Base-by-base conservation (phyloP, 2,329 filamentous ascomycete species). In the Diaporthe sp. region DNA sequence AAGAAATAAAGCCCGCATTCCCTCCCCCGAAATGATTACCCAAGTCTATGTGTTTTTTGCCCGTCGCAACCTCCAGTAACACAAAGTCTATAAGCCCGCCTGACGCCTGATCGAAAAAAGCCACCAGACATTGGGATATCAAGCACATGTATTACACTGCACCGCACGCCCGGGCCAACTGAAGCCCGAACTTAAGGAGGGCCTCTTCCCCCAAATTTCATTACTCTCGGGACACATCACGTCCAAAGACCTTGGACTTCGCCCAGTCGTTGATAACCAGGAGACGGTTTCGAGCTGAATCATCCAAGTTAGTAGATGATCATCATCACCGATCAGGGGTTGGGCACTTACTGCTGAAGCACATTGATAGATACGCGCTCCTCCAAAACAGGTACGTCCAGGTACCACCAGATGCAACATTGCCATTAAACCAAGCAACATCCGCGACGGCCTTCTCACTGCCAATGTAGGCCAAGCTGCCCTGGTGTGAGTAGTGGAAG, bases 321-420 rank as follows among this genome's bases (percentile, higher is more conserved):
- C 42, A 76, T 75, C 55, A 76, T 73, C 79, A 78, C 80, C 71
- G 51, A 34, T 57, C 37, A 4, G 3, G 42, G 28, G 49, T 70
- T 67, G 28, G 46, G 76, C 79, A 94, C 95, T 92, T 91, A 97
- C 95, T 96, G 92, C 96, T 98, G 86, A 99, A 99, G 92, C 96
- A 98, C 97, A 99, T 99, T 90, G 95, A 98, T 85, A 99, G 89
- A 86, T 99, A 99, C 73, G 96, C 97, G 83, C 94, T 97, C 84
- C 96, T 92, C 97, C 97, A 99, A 92, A 99, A 99, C 80, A 98
- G 91, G 88, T 98, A 99, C 74, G 97, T 99, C 86, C 98, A 88
- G 81, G 94, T 95, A 83, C 97, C 97, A 83, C 96, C 97, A 61
- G 93, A 95, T 77, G 97, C 96, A 81, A 99, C 91, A 88, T 98